Evolutionary conservation across 1,139 yeast species (phyloP), one percentile per base, ranked within the genome.

Genomic region (Protomyces inundatus): DNA sequence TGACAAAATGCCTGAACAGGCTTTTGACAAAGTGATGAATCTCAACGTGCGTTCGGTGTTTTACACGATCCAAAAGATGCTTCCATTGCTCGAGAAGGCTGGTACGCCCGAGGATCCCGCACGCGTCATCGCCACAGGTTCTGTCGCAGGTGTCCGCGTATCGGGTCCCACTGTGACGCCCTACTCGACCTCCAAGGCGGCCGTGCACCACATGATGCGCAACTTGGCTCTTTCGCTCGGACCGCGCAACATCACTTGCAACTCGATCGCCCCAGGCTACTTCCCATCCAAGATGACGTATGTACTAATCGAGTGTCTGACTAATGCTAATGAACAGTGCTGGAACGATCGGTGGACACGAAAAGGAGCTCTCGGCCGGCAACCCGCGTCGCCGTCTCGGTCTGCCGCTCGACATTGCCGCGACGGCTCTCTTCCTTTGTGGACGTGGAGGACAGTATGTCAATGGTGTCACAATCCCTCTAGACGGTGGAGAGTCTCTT

Each of bases 281-380:
- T 85, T 87, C 81, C 90, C 89, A 33, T 80, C 88, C 37, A 87
- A 85, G 74, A 87, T 87, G 93, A 81, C 90, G 52, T 79, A 82
- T 66, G 91, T 90, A 0, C 71, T 87, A 75, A 58, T 69, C 73
- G 60, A 91, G 90, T 23, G 23, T 23, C 2, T 23, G 23, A 3
- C 32, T 40, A 23, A 34, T 39, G 56, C 52, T 42, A 58, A 32
- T 36, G 12, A 66, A 90, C 90, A 0, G 71, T 87, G 64, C 75
- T 87, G 64, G 81, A 78, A 53, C 77, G 75, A 57, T 69, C 73
- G 61, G 91, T 90, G 32, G 81, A 80, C 1, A 71, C 77, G 1
- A 80, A 1, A 81, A 80, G 1, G 71, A 77, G 1, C 77, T 82
- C 76, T 71, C 74, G 58, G 77, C 75, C 14, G 73, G 72, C 35